phyloP scores from a whole-genome alignment of 768 basidiomycete species.

The Hericium rajendrae region DNA sequence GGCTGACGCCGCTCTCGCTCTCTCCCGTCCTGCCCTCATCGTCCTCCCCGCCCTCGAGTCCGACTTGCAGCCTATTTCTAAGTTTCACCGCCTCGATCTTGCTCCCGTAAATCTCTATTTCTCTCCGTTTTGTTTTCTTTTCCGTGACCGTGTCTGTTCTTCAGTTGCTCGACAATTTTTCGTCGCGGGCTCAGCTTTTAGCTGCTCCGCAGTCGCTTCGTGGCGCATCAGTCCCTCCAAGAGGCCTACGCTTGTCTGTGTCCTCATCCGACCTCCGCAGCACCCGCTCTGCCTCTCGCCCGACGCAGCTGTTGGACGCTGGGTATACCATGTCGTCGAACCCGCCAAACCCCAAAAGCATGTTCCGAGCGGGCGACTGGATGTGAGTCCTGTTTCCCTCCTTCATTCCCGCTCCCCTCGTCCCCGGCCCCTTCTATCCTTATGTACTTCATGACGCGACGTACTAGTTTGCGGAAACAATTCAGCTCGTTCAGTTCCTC shows the following conservation, averaged over 20 bases:
- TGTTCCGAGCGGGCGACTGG: constrained; percentile 66
- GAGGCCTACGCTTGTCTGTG: neutral
- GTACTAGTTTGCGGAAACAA: too few relatives aligned
- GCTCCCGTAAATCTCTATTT: neutral
- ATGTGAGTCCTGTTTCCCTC: constrained; percentile 40
- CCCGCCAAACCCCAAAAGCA: constrained; percentile 60
- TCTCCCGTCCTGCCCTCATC: constrained; percentile 35
- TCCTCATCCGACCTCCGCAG: neutral
- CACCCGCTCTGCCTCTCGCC: neutral
- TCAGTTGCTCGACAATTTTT: neutral
- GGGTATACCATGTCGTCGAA: constrained; percentile 53
- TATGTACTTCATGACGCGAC: too few relatives aligned
- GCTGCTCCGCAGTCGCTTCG: too few relatives aligned
- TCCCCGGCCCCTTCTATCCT: neutral
- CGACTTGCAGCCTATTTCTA: constrained; percentile 54
- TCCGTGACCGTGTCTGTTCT: neutral
- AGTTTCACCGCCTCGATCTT: constrained; percentile 38
- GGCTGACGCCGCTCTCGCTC: constrained; percentile 47
- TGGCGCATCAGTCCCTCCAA: neutral
- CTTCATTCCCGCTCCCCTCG: neutral
- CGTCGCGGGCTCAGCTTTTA: too few relatives aligned
- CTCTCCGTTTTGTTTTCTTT: neutral
- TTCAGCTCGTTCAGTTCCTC: neutral
- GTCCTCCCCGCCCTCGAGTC: constrained; percentile 49
- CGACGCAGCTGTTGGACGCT: neutral